Base-by-base conservation (phyloP, 352 stramenopile genomes). In the Blastocystis hominis region DNA sequence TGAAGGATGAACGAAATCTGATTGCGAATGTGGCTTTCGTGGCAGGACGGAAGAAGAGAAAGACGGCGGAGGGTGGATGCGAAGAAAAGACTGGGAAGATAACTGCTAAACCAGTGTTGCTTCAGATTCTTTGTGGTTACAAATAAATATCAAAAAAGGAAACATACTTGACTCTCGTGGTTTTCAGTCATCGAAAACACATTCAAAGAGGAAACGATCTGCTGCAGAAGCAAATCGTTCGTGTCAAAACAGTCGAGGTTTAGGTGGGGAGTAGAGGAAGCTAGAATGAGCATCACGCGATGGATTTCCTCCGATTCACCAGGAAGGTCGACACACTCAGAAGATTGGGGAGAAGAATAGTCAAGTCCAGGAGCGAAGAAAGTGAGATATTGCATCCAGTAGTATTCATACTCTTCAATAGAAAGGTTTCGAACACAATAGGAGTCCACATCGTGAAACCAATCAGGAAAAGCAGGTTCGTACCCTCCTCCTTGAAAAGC, bases 131-230 rank as follows among this genome's bases (percentile, higher is more conserved):
- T 46, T 3, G 30, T 4, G 24, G 59, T 5, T 68, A 13, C 2
- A 15, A 4, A 44, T 0, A 34, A 17, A 1, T 20, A 59, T 20
- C 50, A 3, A 13, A 30, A 30, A 6, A 76, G 17, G 13, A 20
- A 61, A 56, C 1, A 10, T 30, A 84, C 72, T 40, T 15, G 44
- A 66, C 72, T 84, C 55, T 84, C 34, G 17, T 0, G 5, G 40
- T 84, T 84, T 34, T 84, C 72, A 7, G 72, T 84, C 44, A 84
- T 64, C 56, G 30, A n/a, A 42, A 54, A 66, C 36, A 84, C 47
- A 30, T 84, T 53, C 6, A 84, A 84, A 20, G 15, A 34, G 10
- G 30, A 3, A 9, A 84, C 34, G 42, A 53, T 40, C 24, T 17
- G 40, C 42, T 84, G 72, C 5, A 84, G 34, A 47, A 34, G 38